Base-by-base conservation (phyloP, 768 basidiomycete species). In the Melanogaster broomeanus region DNA sequence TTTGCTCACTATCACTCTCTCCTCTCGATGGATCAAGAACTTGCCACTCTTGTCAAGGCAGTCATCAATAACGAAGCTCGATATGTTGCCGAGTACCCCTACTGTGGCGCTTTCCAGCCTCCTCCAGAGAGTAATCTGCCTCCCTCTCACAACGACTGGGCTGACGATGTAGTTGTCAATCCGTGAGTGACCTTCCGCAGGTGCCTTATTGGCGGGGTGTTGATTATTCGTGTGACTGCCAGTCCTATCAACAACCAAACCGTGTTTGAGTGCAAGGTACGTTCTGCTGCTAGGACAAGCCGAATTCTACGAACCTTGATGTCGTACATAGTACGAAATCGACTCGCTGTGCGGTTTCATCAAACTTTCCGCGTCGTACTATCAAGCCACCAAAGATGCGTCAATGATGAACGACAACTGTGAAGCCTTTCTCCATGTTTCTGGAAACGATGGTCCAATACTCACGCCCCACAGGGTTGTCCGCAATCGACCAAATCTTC, bases 211-310 rank as follows among this genome's bases (percentile, higher is more conserved):
- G 16, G 28, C 5, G 19, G 37, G 22, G 15, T 22, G n/a, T n/a
- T 44, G 15, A 57, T 31, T 4, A 22, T 45, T 6, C 6, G 4
- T 33, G 16, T 19, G n/a, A n/a, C n/a, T n/a, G n/a, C n/a, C 41
- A 90, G 87, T 2, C 84, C 87, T 5, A 79, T 90, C 19, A 69
- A 89, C 58, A 82, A 85, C 50, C 73, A 76, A 47, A 85, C 80
- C 0, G 89, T 91, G 0, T 91, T 87, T 55, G 89, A 90, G 64
- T 91, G 89, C 82, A 91, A 91, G 76, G 87, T 85, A 48, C 34
- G 68, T 49, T 0, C 38, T 40, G 1, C 12, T 24, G 25, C 21
- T 25, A 38, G 35, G 19, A 53, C 5, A 24, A 13, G 15, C 16
- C 37, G 19, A 42, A 18, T 25, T 38, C 33, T 37, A 30, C 28